Percentiles rank a stretch among this genome's conserved stretches.
Evolutionary conservation across 2,329 filamentous ascomycete genomes (phyloP).

Genomic region (Periconia sp.): DNA sequence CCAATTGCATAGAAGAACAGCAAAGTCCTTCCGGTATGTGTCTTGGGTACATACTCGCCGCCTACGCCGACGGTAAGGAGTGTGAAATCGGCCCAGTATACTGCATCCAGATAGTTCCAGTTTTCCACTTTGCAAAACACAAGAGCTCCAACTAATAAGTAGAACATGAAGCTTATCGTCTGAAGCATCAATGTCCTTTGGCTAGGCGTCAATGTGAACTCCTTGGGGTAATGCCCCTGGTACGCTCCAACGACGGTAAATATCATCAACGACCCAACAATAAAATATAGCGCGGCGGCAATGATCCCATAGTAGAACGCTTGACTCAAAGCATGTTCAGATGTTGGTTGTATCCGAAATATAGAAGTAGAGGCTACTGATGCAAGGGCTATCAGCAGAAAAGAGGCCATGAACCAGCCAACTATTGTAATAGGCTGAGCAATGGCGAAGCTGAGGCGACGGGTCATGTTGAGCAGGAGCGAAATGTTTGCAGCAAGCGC

Average conservation of each 20-base stretch:
- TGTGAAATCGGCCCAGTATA: conserved; percentile 61
- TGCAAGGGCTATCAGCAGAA: conserved; percentile 55
- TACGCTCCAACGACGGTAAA: conserved; percentile 59
- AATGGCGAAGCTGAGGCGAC: conserved; percentile 55
- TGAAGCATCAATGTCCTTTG: conserved; percentile 60
- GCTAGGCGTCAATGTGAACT: conserved; percentile 58
- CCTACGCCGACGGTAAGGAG: conserved; percentile 59
- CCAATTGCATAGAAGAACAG: conserved; percentile 59
- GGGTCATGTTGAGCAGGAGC: conserved; percentile 62
- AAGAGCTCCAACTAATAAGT: conserved; percentile 51
- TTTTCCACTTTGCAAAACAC: conserved; percentile 53
- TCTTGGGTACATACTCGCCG: conserved; percentile 52
- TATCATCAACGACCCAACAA: conserved; percentile 57
- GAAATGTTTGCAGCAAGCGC: conserved; percentile 58
- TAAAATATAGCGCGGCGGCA: conserved; percentile 58
- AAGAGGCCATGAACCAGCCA: conserved; percentile 59
- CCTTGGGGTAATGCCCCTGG: conserved; percentile 56
- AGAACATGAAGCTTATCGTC: conserved; percentile 53
- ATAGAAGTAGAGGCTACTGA: conserved; percentile 48
- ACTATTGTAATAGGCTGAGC: conserved; percentile 62
- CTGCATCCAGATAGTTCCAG: conserved; percentile 56
- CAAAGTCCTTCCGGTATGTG: conserved; percentile 52
- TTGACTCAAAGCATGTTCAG: conserved; percentile 54
- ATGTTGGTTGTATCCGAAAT: conserved; percentile 47
- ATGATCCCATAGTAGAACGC: conserved; percentile 64